Evolutionary conservation across 73 alveolate species (phyloP).

Genomic region (Blepharisma stoltei): DNA sequence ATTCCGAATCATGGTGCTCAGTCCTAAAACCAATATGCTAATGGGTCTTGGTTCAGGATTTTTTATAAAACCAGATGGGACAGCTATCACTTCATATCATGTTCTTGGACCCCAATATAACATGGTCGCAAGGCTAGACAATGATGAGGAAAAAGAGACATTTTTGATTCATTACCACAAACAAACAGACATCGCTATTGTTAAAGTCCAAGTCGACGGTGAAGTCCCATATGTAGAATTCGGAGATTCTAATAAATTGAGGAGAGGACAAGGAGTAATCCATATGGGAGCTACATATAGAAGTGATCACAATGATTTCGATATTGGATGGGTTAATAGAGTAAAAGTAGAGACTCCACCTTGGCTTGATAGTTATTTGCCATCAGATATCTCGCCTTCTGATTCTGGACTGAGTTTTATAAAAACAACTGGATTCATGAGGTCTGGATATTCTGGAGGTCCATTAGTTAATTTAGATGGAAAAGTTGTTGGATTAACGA

Average conservation of each 20-base stretch:
- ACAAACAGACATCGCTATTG: neutral
- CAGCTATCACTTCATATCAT: slow-evolving; percentile 11
- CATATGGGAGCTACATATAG: neutral
- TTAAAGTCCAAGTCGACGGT: neutral
- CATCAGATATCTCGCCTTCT: neutral
- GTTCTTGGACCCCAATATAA: neutral
- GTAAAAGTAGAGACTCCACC: neutral
- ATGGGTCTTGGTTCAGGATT: slow-evolving; percentile 5
- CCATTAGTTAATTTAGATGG: slow-evolving; percentile 19
- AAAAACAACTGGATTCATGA: neutral
- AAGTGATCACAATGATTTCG: neutral
- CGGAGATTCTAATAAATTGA: neutral
- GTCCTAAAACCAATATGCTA: neutral
- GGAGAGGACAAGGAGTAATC: slow-evolving; percentile 3
- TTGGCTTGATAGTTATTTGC: neutral
- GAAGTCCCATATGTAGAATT: neutral
- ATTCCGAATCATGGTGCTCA: neutral
- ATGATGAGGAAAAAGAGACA: neutral
- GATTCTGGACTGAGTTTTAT: neutral
- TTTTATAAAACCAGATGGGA: slow-evolving; percentile 19
- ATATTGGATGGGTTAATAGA: neutral
- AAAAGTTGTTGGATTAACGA: neutral
- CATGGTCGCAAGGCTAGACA: neutral
- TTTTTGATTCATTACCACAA: neutral
- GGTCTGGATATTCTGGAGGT: slow-evolving; percentile 24